These are phyloP conservation scores for Ascochyta lentis DNA, from an alignment of 2,329 filamentous ascomycete species.

Conservation along the genomic window DNA sequence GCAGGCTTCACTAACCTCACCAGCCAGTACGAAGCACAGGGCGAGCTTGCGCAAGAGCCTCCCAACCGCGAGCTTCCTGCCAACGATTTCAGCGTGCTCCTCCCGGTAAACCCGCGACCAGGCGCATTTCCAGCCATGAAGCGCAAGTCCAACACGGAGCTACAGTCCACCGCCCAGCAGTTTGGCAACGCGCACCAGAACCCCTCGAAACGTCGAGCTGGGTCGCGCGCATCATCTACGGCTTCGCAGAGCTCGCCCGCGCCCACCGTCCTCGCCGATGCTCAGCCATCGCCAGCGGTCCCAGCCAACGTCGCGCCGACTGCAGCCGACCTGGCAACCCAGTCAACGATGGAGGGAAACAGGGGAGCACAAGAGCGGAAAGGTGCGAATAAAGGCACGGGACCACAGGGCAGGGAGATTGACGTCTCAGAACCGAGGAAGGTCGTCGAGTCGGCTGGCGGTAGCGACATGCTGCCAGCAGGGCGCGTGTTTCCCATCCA, in stretches of 20 bases:
- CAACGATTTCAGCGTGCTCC: slow-evolving; percentile 51
- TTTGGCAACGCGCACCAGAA: slow-evolving; percentile 26
- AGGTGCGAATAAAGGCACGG: slow-evolving; percentile 42
- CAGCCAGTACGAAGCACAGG: slow-evolving; percentile 54
- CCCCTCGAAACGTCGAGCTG: slow-evolving; percentile 42
- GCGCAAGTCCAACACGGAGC: slow-evolving; percentile 46
- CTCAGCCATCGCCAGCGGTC: slow-evolving; percentile 30
- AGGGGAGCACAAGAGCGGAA: slow-evolving; percentile 31
- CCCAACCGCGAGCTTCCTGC: slow-evolving; percentile 34
- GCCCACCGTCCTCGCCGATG: slow-evolving; percentile 22
- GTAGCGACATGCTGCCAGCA: slow-evolving; percentile 64
- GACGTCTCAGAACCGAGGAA: slow-evolving; percentile 43
- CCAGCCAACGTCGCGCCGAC: slow-evolving; percentile 23
- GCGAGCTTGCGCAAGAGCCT: slow-evolving; percentile 51
- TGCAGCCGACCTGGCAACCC: slow-evolving; percentile 7
- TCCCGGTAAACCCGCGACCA: slow-evolving; percentile 29
- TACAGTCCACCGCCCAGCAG: slow-evolving; percentile 39
- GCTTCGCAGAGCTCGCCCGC: slow-evolving; percentile 35
- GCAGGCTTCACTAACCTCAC: slow-evolving; percentile 44
- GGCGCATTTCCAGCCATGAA: slow-evolving; percentile 43
- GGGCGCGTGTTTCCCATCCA: slow-evolving; percentile 76
- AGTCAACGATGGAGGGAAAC: slow-evolving; percentile 18
- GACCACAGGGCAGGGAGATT: slow-evolving; percentile 42
- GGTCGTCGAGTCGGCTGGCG: slow-evolving; percentile 35
- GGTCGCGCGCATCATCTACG: slow-evolving; percentile 42